Base-by-base conservation (phyloP, 495 filamentous ascomycete genomes). In the Penicillium pulvis region DNA sequence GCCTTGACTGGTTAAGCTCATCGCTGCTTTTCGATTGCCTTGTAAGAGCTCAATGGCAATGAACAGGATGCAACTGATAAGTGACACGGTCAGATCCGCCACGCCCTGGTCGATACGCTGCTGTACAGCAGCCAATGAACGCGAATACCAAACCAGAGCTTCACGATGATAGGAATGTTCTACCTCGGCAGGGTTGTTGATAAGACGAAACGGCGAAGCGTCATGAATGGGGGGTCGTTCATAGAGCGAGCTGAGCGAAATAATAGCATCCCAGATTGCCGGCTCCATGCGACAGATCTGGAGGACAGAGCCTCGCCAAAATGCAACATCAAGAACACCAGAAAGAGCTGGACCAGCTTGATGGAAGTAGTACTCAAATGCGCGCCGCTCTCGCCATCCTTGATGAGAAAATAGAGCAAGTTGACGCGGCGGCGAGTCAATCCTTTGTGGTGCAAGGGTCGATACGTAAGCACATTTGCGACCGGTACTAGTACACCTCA, bases 31-130 rank as follows among this genome's bases (percentile, higher is more conserved):
- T 52, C 73, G 67, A 67, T 83, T 78, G 17, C 73, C 76, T 53
- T 79, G 78, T 56, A 83, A 69, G 51, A 81, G 68, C 64, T 83
- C 81, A 45, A 83, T 78, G 45, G 75, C 81, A n/a, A 81, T 71
- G 53, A 81, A 84, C n/a, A 84, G 68, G 11, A 83, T 62, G 52
- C 80, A 83, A 20, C 74, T 79, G 12, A 82, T 66, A 12, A 82
- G 64, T 1, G 77, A 77, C 16, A 81, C 59, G 28, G 69, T 64
- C 47, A 75, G 57, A 54, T 77, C 68, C 1, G 62, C 54, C 6
- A 62, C 42, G 53, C 71, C 64, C 57, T 60, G 63, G 53, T 67
- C 53, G 58, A 68, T 59, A 50, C 63, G 57, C 69, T 66, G 53
- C 57, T 58, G 59, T 60, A 75, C 9, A 66, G 57, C 23, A 56